Evolutionary conservation across 805 yeast species (phyloP).

Genomic region (Ogataea saltuana): DNA sequence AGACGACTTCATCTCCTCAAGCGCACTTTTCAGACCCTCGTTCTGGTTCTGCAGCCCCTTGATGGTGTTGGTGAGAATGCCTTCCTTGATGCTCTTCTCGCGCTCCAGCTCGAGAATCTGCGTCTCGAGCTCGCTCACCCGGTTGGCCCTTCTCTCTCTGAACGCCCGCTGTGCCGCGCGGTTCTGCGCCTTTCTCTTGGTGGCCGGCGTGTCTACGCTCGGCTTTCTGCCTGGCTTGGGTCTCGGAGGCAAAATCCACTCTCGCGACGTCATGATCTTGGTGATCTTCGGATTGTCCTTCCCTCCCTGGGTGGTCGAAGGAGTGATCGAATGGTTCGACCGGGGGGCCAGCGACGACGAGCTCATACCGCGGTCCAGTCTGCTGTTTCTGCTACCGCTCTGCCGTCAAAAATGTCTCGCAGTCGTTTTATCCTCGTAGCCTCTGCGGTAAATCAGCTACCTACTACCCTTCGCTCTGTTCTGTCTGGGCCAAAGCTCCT

Average conservation of each 20-base stretch:
- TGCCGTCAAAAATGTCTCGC: no score
- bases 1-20: conserved; percentile 41
- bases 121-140: conserved; percentile 76
- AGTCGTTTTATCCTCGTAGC: no score
- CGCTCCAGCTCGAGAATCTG: conserved; percentile 66
- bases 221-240: conserved; percentile 58
- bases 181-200: conserved; percentile 86
- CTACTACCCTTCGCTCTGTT: no score
- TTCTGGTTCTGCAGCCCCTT: conserved; percentile 49
- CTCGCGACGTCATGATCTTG: conserved; percentile 56
- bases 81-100: conserved; percentile 61
- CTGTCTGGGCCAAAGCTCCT: no score
- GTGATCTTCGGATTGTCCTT: conserved; percentile 35
- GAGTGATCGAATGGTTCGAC: conserved; percentile 21
- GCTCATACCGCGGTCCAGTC: no score
- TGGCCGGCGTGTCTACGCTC: conserved; percentile 71
- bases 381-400: no score
- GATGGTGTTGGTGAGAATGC: conserved; percentile 52
- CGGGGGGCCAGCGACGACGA: conserved; percentile 28
- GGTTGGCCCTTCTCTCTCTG: conserved; percentile 80
- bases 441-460: no score
- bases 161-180: conserved; percentile 94
- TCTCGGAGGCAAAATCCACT: conserved; percentile 62
- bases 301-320: conserved; percentile 11
- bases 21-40: conserved; percentile 40